Base-by-base conservation (phyloP, 2,329 filamentous ascomycete genomes). In the Cladosporium velox region DNA sequence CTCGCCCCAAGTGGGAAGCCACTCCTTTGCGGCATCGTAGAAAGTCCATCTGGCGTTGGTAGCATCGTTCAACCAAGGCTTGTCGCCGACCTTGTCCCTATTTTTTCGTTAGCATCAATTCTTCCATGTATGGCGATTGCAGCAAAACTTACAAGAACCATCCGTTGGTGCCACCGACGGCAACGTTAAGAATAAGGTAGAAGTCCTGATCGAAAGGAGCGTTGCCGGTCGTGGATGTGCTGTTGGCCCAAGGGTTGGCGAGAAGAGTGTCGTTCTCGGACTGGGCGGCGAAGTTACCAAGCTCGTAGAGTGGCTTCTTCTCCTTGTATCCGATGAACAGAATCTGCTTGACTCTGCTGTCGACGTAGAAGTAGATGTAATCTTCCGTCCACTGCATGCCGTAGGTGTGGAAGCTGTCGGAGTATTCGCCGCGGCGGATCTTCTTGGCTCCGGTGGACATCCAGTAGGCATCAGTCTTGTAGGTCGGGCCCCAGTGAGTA, bases 171-270 rank as follows among this genome's bases (percentile, higher is more conserved):
- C 88, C 87, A 34, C 91, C 91, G 8, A 93, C 90, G 12, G 88
- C 90, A 3, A 93, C 82, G 73, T 91, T 91, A 65, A 94, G 76
- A 70, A 93, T 89, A 55, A 94, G 84, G 72, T 91, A 93, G 73
- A 93, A 93, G 18, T 85, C 79, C 70, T 91, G 84, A 73, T 93
- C 91, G 72, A 94, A 94, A 0, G 91, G 91, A 0, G 90, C 88
- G 67, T 88, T 86, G 44, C 84, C 72, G 34, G 82, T 82, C 11
- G 85, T 86, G 0, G 88, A 32, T 49, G 59, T 38, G 64, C 66
- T 89, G 69, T 84, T 75, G 26, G 80, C 82, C 91, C 90, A 93
- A 0, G 85, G 82, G 71, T 92, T 84, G 15, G 79, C 72, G 8
- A 92, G 80, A 3, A 85, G 82, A 4, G 89, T 90, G 44, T 89